phyloP scores from a whole-genome alignment of 2,329 filamentous ascomycete species.

The Phaeophleospora eucalypticola region DNA sequence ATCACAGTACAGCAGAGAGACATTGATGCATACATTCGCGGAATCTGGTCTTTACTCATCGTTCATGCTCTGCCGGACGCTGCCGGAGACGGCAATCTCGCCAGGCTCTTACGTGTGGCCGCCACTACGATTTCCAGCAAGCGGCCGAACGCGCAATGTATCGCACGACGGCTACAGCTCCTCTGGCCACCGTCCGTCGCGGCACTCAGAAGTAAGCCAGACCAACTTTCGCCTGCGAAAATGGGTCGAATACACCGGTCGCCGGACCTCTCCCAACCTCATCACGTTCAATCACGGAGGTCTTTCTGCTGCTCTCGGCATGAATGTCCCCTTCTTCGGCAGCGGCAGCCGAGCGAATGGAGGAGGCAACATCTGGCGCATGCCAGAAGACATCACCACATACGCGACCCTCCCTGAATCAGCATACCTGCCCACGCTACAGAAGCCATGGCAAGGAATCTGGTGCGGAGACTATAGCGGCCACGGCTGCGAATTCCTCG shows the following conservation, averaged over 20 bases:
- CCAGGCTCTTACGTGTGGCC: constrained; percentile 62
- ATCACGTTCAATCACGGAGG: constrained; percentile 25
- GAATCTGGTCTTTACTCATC: constrained; percentile 56
- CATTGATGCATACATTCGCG: constrained; percentile 45
- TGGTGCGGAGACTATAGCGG: constrained; percentile 88
- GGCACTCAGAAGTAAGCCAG: constrained; percentile 60
- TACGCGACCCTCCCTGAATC: constrained; percentile 70
- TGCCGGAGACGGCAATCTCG: constrained; percentile 41
- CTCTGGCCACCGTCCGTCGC: constrained; percentile 47
- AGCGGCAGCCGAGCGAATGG: constrained; percentile 17
- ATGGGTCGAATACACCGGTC: constrained; percentile 64
- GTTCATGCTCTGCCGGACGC: constrained; percentile 60
- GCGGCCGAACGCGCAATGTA: constrained; percentile 53
- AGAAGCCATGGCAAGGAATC: constrained; percentile 83
- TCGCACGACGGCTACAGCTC: constrained; percentile 43
- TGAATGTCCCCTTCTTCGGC: constrained; percentile 24
- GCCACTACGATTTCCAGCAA: constrained; percentile 63
- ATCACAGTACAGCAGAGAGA: constrained; percentile 46
- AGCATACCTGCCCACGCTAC: constrained; percentile 73
- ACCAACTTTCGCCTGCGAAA: constrained; percentile 68
- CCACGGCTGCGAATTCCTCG: constrained; percentile 84
- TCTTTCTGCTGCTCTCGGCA: constrained; percentile 27
- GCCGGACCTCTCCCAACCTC: constrained; percentile 28
- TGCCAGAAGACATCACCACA: constrained; percentile 53
- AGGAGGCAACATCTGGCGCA: constrained; percentile 22